Evolutionary conservation across 176 grass and related monocot species (phyloP).

Genomic region (Bolboschoenus planiculmis): DNA sequence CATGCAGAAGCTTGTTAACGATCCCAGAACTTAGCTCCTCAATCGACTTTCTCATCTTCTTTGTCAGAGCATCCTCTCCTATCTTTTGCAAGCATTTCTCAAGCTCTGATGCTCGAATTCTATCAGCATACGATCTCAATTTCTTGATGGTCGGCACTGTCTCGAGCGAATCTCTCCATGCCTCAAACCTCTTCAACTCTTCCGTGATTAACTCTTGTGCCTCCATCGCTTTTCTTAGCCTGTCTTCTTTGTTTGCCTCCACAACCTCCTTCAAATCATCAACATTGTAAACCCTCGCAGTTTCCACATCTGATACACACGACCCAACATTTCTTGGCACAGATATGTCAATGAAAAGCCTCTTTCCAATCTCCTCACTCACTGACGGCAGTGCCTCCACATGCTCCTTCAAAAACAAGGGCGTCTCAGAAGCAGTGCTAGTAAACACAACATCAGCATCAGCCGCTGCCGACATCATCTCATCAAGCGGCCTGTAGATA

Average conservation of each 20-base stretch:
- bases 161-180: constrained; percentile 75
- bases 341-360: constrained; percentile 76
- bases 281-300: constrained; percentile 53
- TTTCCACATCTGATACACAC: constrained; percentile 40
- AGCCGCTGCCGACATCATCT: constrained; percentile 63
- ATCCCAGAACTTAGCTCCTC: constrained; percentile 77
- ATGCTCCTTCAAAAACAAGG: constrained; percentile 59
- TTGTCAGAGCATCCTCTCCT: constrained; percentile 50
- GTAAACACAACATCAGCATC: constrained; percentile 72
- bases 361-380: constrained; percentile 45
- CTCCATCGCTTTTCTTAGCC: constrained; percentile 78
- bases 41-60: constrained; percentile 69
- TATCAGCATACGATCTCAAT: constrained; percentile 67
- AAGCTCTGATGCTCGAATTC: constrained; percentile 65
- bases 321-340: constrained; percentile 74
- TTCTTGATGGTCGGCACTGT: constrained; percentile 92
- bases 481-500: constrained; percentile 60
- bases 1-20: constrained; percentile 82
- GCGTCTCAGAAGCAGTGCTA: constrained; percentile 74
- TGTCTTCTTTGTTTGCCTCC: constrained; percentile 83
- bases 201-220: constrained; percentile 63
- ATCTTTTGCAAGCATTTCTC: constrained; percentile 87
- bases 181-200: constrained; percentile 64
- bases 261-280: constrained; percentile 93
- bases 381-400: constrained; percentile 38